Conservation (phyloP, 306 rosid species). For the Canavalia gladiata region DNA sequence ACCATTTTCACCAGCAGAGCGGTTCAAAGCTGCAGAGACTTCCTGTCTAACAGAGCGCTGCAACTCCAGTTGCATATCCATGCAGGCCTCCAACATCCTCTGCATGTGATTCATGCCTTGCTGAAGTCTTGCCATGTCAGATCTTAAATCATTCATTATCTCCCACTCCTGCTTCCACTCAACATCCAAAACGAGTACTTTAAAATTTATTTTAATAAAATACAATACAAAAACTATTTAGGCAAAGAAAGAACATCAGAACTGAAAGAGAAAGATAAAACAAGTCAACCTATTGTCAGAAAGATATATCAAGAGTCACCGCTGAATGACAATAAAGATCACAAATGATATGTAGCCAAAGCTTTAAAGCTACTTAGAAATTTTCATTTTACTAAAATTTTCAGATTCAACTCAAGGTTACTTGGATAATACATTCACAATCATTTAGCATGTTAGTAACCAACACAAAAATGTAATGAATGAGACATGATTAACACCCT, state of each 20-base stretch:
- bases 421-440: slow-evolving; percentile 14
- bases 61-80: slow-evolving; percentile 99
- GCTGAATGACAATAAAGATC: slow-evolving; percentile 23
- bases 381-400: slow-evolving; percentile 24
- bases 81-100: slow-evolving; percentile 99
- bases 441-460: slow-evolving; percentile 15
- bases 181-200: slow-evolving; percentile 44
- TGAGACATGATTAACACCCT: slow-evolving; percentile 31
- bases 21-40: slow-evolving; percentile 96
- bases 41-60: slow-evolving; percentile 99
- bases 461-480: slow-evolving; percentile 16
- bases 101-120: slow-evolving; percentile 99
- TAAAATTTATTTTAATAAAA: slow-evolving; percentile 24
- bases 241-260: slow-evolving; percentile 26
- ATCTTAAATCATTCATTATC: slow-evolving; percentile 88
- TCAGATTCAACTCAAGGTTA: slow-evolving; percentile 19
- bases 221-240: not conserved
- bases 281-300: slow-evolving; percentile 17
- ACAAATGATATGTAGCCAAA: slow-evolving; percentile 21
- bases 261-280: slow-evolving; percentile 20
- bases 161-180: slow-evolving; percentile 90
- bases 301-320: slow-evolving; percentile 12
- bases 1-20: slow-evolving; percentile 90
- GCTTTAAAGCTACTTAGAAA: slow-evolving; percentile 35
- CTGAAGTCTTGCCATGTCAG: slow-evolving; percentile 98